These are phyloP conservation scores for Anisodus acutangulus DNA, from an alignment of 257 asterid species.

Conservation along the genomic window DNA sequence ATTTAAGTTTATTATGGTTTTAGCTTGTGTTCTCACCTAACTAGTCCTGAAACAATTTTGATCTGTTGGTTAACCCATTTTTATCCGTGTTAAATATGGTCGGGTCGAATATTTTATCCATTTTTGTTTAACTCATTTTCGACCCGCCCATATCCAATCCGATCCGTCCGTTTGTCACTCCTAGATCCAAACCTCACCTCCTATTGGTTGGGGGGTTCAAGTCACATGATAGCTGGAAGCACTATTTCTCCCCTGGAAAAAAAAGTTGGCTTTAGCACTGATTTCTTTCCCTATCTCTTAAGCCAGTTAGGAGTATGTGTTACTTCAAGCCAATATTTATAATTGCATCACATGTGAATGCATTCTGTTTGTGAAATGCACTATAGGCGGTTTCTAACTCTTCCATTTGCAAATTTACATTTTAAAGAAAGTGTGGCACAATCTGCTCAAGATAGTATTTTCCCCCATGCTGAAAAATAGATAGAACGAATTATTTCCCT, in stretches of 20 bases:
- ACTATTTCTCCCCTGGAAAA: not conserved
- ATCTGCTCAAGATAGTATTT: conserved; percentile 87
- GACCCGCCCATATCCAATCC: no score
- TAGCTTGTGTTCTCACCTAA: no score
- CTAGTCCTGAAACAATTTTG: no score
- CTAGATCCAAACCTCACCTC: not conserved
- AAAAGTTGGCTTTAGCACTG: not conserved
- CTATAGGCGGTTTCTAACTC: conserved; percentile 5
- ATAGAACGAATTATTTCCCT: conserved; percentile 83
- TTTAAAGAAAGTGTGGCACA: conserved; percentile 94
- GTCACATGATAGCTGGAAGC: not conserved
- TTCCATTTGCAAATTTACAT: conserved; percentile 43
- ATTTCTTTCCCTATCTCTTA: not conserved
- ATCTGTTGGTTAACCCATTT: no score
- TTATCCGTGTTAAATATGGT: no score
- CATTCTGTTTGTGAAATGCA: not conserved
- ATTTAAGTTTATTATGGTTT: no score
- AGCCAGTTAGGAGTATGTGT: not conserved
- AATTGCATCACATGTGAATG: not conserved
- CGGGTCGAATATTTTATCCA: no score
- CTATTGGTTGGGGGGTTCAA: not conserved
- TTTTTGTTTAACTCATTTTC: no score
- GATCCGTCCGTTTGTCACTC: no score
- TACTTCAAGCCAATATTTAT: not conserved
- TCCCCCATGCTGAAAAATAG: conserved; percentile 88